phyloP scores from a whole-genome alignment of 1,284 basidiomycete genomes.

The Trichosporon sp. region DNA sequence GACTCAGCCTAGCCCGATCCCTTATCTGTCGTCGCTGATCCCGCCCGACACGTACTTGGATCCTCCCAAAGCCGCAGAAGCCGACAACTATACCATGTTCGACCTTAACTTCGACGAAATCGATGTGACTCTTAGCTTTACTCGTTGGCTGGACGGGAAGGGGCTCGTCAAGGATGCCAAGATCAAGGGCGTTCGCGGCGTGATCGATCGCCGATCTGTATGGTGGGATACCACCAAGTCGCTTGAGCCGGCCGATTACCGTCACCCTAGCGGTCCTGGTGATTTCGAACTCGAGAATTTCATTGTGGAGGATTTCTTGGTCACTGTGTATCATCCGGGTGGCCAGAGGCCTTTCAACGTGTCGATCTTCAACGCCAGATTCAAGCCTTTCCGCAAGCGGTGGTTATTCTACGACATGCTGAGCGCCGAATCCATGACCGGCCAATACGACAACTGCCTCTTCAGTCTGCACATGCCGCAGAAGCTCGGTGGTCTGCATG shows the following conservation, averaged over 20 bases:
- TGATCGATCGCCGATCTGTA: constrained; percentile 85
- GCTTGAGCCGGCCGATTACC: constrained; percentile 71
- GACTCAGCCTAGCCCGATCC: constrained; percentile 33
- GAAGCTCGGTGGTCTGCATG: constrained; percentile 66
- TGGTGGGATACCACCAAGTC: constrained; percentile 75
- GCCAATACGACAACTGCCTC: constrained; percentile 95
- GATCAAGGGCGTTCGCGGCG: constrained; percentile 87
- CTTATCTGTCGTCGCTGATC: constrained; percentile 37
- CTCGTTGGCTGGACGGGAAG: constrained; percentile 92
- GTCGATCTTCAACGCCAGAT: constrained; percentile 90
- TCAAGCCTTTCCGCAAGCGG: constrained; percentile 77
- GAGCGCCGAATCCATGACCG: constrained; percentile 87
- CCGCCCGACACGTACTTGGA: constrained; percentile 36
- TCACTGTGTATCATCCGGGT: constrained; percentile 91
- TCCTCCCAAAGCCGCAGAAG: constrained; percentile 25
- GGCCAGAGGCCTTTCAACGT: constrained; percentile 90
- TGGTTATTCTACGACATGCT: constrained; percentile 95
- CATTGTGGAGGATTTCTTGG: constrained; percentile 82
- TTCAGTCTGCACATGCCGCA: constrained; percentile 97
- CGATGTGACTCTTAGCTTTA: constrained; percentile 90
- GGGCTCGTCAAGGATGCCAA: constrained; percentile 86
- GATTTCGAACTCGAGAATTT: constrained; percentile 91
- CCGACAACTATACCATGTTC: constrained; percentile 72
- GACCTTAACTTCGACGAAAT: constrained; percentile 89
- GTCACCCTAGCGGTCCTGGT: constrained; percentile 66